phyloP scores from a whole-genome alignment of 2,329 filamentous ascomycete genomes.

The Pyrenophora teres region DNA sequence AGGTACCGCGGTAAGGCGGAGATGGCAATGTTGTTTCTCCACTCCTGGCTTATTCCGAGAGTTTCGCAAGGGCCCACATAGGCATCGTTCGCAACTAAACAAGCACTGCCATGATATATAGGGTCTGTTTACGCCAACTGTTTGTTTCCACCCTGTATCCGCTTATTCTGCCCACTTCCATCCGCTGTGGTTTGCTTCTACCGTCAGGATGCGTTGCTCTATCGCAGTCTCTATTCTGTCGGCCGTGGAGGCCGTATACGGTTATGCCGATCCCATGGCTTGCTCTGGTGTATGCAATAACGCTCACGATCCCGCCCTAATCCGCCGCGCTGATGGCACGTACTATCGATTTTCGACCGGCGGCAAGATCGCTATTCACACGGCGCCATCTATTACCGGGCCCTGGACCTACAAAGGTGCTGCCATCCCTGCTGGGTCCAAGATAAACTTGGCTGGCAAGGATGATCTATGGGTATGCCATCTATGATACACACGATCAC shows the following conservation, averaged over 20 bases:
- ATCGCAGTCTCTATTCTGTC: slow-evolving; percentile 25
- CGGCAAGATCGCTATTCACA: slow-evolving; percentile 55
- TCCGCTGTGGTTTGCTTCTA: background rate
- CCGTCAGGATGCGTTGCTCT: slow-evolving; percentile 23
- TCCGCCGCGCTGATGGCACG: slow-evolving; percentile 54
- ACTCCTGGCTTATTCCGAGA: background rate
- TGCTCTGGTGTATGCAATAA: slow-evolving; percentile 52
- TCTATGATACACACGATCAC: background rate
- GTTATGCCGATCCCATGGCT: slow-evolving; percentile 48
- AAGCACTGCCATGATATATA: slow-evolving; percentile 4
- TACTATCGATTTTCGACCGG: slow-evolving; percentile 62
- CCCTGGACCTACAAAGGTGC: slow-evolving; percentile 58
- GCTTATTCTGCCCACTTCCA: background rate
- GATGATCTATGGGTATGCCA: slow-evolving; percentile 56
- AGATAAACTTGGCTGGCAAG: slow-evolving; percentile 53
- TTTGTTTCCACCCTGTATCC: background rate
- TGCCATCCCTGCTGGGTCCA: slow-evolving; percentile 53
- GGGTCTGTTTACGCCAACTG: background rate
- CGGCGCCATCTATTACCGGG: slow-evolving; percentile 53
- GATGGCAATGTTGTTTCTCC: slow-evolving; percentile 1
- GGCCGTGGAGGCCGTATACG: slow-evolving; percentile 27
- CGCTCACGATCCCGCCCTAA: slow-evolving; percentile 56
- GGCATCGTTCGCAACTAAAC: background rate
- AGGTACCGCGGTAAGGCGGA: background rate
- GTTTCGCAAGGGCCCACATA: background rate